These are phyloP conservation scores for Fusarium buxicola DNA, from an alignment of 2,329 filamentous ascomycete genomes.

Conservation along the genomic window DNA sequence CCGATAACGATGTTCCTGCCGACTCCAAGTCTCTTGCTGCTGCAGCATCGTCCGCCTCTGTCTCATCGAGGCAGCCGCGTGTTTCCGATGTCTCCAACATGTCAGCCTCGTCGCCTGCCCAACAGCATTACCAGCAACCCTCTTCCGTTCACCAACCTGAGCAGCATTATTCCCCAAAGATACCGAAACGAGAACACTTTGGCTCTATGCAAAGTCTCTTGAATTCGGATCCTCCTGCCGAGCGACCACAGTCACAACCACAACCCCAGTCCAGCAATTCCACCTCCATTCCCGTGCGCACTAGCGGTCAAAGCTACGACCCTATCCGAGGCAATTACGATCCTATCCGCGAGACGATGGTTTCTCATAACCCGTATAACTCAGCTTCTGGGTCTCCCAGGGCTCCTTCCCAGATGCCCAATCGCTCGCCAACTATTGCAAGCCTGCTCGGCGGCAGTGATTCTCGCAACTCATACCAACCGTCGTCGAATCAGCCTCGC, in stretches of 20 bases:
- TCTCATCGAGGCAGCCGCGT: conserved; percentile 36
- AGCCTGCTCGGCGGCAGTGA: conserved; percentile 74
- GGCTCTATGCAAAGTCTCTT: conserved; percentile 68
- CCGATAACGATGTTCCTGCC: conserved; percentile 52
- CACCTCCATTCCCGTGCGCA: conserved; percentile 62
- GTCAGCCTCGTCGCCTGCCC: conserved; percentile 43
- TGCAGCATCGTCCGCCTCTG: conserved; percentile 40
- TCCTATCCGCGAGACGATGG: conserved; percentile 71
- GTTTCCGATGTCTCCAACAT: conserved; percentile 43
- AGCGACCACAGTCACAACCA: conserved; percentile 38
- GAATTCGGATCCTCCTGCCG: conserved; percentile 59
- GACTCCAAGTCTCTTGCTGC: conserved; percentile 52
- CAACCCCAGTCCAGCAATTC: conserved; percentile 53
- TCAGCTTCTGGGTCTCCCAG: conserved; percentile 64
- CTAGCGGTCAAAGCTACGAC: conserved; percentile 87
- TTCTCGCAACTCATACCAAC: conserved; percentile 45
- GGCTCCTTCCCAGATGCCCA: conserved; percentile 50
- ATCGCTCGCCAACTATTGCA: conserved; percentile 84
- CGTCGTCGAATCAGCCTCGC: conserved; percentile 46
- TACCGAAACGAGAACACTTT: conserved; percentile 63
- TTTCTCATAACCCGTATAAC: conserved; percentile 61
- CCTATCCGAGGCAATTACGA: conserved; percentile 84
- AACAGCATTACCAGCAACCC: conserved; percentile 47
- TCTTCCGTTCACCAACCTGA: conserved; percentile 42
- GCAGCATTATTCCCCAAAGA: conserved; percentile 57